Percentiles rank a stretch among this genome's conserved stretches.
Conservation (phyloP, 176 grass and related monocot genomes). For the Rhynchospora pubera region DNA sequence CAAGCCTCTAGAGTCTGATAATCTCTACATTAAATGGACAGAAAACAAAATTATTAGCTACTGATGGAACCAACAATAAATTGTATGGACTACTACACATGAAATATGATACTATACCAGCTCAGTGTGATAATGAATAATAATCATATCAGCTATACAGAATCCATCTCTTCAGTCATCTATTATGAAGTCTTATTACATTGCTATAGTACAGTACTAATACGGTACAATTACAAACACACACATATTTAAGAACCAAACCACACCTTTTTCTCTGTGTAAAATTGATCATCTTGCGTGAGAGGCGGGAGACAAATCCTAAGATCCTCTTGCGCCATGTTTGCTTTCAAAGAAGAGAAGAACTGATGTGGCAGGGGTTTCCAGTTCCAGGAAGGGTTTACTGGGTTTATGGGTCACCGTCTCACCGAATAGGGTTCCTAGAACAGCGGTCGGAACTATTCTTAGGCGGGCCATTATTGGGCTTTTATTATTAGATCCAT, state of each 20-base stretch:
- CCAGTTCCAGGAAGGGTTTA: too few species aligned
- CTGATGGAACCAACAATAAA: background rate
- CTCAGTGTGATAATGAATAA: background rate
- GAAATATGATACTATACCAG: background rate
- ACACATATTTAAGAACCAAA: background rate
- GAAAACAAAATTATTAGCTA: too few species aligned
- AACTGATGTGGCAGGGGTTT: too few species aligned
- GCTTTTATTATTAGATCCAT: too few species aligned
- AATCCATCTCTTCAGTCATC: background rate
- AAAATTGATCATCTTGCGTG: conserved; percentile 39
- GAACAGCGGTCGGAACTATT: too few species aligned
- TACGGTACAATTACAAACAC: too few species aligned
- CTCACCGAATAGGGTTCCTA: too few species aligned
- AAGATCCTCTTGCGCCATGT: conserved; percentile 12
- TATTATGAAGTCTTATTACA: background rate
- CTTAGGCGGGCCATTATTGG: too few species aligned
- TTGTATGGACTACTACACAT: background rate
- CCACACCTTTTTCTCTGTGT: conserved; percentile 71
- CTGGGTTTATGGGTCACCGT: too few species aligned
- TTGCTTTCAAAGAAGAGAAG: background rate
- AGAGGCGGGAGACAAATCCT: conserved; percentile 32
- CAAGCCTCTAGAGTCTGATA: conserved; percentile 36
- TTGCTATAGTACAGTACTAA: background rate
- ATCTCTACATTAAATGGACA: conserved; percentile 29
- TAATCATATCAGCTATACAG: background rate